Percentiles rank a stretch among this genome's conserved stretches.
Conservation (phyloP, 768 basidiomycete species). For the Boletus reticuloceps region DNA sequence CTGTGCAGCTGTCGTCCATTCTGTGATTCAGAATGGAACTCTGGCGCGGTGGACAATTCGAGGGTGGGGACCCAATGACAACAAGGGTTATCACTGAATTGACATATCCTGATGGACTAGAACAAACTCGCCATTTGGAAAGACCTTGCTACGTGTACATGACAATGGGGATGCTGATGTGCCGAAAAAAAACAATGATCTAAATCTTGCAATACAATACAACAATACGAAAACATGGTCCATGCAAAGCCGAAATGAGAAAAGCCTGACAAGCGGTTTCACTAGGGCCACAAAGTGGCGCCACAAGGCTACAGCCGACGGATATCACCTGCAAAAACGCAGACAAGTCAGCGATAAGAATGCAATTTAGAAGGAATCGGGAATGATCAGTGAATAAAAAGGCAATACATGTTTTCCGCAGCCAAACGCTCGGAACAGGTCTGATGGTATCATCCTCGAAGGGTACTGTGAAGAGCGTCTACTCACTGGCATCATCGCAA, state of each 20-base stretch:
- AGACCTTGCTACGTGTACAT: slow-evolving; percentile 13
- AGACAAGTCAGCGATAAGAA: slow-evolving; percentile 7
- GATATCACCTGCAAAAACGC: slow-evolving; percentile 7
- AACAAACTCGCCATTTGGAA: not conserved
- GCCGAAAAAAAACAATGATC: not conserved
- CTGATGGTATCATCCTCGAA: slow-evolving; percentile 66
- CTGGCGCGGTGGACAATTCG: too few relatives aligned
- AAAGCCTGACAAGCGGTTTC: not conserved
- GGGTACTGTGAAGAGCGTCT: slow-evolving; percentile 1
- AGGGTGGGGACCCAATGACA: too few relatives aligned
- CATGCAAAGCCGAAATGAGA: slow-evolving; percentile 4
- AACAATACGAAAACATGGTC: slow-evolving; percentile 11
- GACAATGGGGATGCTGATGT: not conserved
- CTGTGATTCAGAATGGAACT: too few relatives aligned
- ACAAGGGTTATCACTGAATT: too few relatives aligned
- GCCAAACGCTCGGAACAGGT: slow-evolving; percentile 69
- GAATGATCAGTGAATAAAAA: slow-evolving; percentile 39
- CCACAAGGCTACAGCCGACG: not conserved
- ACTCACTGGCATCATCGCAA: slow-evolving; percentile 28
- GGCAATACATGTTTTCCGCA: slow-evolving; percentile 69
- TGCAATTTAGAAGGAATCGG: not conserved
- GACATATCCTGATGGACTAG: not conserved
- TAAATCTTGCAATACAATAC: slow-evolving; percentile 9
- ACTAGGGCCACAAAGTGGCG: not conserved
- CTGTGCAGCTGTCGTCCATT: slow-evolving; percentile 1